Evolutionary conservation across 768 basidiomycete species (phyloP), one percentile per base, ranked within the genome.

Genomic region (Leccinum rimulosum): DNA sequence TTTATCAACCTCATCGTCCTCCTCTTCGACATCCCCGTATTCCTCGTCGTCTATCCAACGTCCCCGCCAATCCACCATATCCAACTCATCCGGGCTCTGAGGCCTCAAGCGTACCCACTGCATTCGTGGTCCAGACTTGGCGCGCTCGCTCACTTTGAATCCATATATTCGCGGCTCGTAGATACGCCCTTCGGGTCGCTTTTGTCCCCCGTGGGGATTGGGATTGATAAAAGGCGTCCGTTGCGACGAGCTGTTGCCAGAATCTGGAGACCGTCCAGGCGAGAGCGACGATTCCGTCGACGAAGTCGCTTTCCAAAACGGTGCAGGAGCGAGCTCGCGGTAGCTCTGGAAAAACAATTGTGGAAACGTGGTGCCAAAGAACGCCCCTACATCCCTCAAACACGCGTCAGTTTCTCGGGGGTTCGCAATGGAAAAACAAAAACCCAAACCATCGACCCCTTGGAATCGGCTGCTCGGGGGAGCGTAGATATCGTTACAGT

Each of bases 281-380:
- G 88, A 87, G 6, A 84, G 79, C 6, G 81, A 74, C 15, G 79
- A 74, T 50, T 73, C 70, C 0, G 81, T 79, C 14, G 82, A 81
- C 2, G 83, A 74, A 12, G 81, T 78, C n/a, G 85, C 82, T 64
- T 89, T 91, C 84, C 85, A 95, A 77, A 94, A 98, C 2, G 95
- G 93, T 27, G 93, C 92, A 0, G 95, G 91, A 9, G 93, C 86
- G n/a, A 95, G 83, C 71, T 96, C 94, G 27, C 92, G 91, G 77
- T 96, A 98, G 62, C 91, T 95, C 71, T 98, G 95, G 82, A 98
- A 98, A 78, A 98, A 96, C 27, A 99, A 81, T 68, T 98, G 95
- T 1, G 95, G 82, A 73, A 99, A 99, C n/a, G 96, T 98, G 0
- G 96, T 98, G 22, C 97, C 97, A 77, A 99, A 99, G 78, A 98